Conservation (phyloP, 2,329 filamentous ascomycete species). For the Aspergillus nomiae region DNA sequence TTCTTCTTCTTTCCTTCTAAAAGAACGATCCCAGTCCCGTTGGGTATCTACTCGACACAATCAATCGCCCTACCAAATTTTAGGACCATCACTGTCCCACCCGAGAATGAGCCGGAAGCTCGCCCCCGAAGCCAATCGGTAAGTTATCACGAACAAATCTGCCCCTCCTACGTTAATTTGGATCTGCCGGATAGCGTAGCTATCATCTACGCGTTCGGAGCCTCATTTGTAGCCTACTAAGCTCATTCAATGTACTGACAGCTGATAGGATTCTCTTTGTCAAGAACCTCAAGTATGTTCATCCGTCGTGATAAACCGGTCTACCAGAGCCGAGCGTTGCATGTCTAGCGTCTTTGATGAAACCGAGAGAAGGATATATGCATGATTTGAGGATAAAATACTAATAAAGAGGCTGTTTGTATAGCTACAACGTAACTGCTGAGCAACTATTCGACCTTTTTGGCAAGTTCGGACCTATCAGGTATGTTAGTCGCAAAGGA, state of each 20-base stretch:
- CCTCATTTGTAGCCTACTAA: not conserved
- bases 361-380: not conserved
- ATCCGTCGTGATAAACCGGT: conserved; percentile 8
- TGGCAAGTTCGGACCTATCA: conserved; percentile 93
- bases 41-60: conserved; percentile 27
- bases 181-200: not conserved
- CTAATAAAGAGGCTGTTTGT: conserved; percentile 15
- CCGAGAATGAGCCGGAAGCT: conserved; percentile 67
- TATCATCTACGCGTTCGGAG: not conserved
- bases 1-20: conserved; percentile 12
- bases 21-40: conserved; percentile 17
- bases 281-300: conserved; percentile 91
- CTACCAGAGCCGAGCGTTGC: conserved; percentile 6
- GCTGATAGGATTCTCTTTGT: conserved; percentile 90
- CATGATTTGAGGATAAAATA: not conserved
- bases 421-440: conserved; percentile 96
- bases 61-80: conserved; percentile 17
- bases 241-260: conserved; percentile 10
- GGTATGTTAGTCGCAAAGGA: conserved; percentile 59
- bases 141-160: conserved; percentile 44
- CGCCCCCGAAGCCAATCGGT: conserved; percentile 99
- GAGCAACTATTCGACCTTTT: conserved; percentile 99
- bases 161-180: conserved; percentile 26
- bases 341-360: not conserved
- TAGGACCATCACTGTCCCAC: conserved; percentile 22